Base-by-base conservation (phyloP, 1,139 yeast genomes). In the Zygoascus meyerae region DNA sequence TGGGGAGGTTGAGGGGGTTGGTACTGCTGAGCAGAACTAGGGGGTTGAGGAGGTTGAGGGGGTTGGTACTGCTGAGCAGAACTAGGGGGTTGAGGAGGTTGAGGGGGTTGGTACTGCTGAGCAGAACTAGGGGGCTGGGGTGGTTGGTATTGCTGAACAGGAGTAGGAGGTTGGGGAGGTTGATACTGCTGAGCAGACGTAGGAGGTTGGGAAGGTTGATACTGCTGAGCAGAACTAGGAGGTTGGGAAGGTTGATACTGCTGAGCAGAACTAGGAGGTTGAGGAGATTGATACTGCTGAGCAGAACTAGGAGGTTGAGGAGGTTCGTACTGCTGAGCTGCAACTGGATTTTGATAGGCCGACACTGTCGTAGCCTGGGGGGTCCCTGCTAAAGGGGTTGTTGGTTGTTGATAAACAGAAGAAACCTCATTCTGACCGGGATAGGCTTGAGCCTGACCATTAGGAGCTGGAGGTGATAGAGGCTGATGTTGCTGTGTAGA, bases 261-360 rank as follows among this genome's bases (percentile, higher is more conserved):
- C 37, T 43, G 53, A 16, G 41, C 47, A 12, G 44, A 44, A 18
- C 45, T 50, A 29, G 55, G 53, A 9, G 47, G 51, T n/a, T 48
- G 49, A 30, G 32, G 55, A 21, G 40, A 12, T 32, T 40, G 49
- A 40, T 42, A 32, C 6, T 40, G 40, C 26, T 26, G 43, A 33
- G 21, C 32, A n/a, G 34, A 26, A 2, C 5, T 15, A 17, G 38
- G 38, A 7, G 38, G 38, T 14, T 16, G 28, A 29, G 31, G 46
- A 10, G 33, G 45, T 37, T 47, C 50, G 5, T 40, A 32, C 5
- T 37, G 34, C 37, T 43, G 53, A 16, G 41, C 47, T n/a, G n/a
- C n/a, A n/a, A n/a, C n/a, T n/a, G n/a, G n/a, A n/a, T 11, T 11
- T 26, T 6, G 18, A 37, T 10, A 21, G 48, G 29, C 17, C n/a